These are phyloP conservation scores for Mycena galericulata DNA, from an alignment of 768 basidiomycete species.

Conservation along the genomic window DNA sequence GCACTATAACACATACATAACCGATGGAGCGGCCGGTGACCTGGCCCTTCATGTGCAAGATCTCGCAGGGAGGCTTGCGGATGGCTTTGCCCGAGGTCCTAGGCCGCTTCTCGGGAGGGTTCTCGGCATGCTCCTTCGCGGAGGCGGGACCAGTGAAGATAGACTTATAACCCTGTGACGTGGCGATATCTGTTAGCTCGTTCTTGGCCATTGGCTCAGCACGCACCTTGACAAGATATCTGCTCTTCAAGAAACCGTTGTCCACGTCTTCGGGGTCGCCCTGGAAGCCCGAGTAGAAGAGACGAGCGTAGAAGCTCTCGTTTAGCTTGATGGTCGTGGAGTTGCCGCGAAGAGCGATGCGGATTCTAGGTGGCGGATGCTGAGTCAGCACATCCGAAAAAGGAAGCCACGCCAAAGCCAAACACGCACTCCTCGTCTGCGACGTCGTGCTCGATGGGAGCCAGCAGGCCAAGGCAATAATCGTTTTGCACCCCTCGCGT, in stretches of 20 bases:
- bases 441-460: constrained; percentile 13
- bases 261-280: constrained; percentile 13
- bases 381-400: constrained; percentile 1
- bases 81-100: background rate
- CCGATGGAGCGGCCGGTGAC: constrained; percentile 25
- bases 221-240: constrained; percentile 22
- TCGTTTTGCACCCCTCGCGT: constrained; percentile 19
- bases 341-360: background rate
- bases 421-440: background rate
- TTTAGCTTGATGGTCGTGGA: background rate
- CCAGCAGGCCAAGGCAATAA: background rate
- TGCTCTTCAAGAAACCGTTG: constrained; percentile 19
- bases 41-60: constrained; percentile 26
- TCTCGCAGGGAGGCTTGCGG: constrained; percentile 17
- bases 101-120: constrained; percentile 16
- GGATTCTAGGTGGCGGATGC: background rate
- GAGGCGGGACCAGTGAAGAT: constrained; percentile 12
- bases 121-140: constrained; percentile 12
- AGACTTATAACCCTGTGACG: constrained; percentile 3
- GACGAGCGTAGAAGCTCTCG: constrained; percentile 14
- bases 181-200: background rate
- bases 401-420: background rate
- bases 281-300: constrained; percentile 17
- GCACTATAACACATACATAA: constrained; percentile 13
- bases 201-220: too few species aligned